A percentile compares a stretch with the other conserved stretches of the same genome.
Evolutionary conservation across 352 stramenopile genomes (phyloP).

Genomic region (Phytopythium vexans): DNA sequence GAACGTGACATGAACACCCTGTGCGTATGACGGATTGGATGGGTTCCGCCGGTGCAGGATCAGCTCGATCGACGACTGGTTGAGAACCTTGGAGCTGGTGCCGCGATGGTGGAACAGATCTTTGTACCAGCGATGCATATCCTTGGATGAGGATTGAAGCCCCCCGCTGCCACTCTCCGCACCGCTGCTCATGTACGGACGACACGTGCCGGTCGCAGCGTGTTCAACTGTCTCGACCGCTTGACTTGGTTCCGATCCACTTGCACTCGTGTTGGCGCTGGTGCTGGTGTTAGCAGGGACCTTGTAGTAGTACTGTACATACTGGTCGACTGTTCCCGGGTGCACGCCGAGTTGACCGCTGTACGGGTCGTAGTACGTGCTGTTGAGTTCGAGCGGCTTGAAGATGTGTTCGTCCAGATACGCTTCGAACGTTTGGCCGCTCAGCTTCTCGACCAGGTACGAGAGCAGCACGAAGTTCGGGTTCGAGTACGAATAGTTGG

Average conservation of each 20-base stretch:
- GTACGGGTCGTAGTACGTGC: constrained; percentile 55
- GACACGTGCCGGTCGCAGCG: constrained; percentile 48
- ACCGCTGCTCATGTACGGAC: constrained; percentile 30
- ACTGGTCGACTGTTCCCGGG: constrained; percentile 40
- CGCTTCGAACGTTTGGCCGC: constrained; percentile 22
- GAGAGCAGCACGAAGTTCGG: constrained; percentile 55
- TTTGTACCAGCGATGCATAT: constrained; percentile 62
- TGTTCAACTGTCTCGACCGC: constrained; percentile 17
- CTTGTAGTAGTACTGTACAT: constrained; percentile 46
- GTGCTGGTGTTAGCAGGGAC: constrained; percentile 6
- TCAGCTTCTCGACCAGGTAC: constrained; percentile 68
- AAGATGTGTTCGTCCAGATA: constrained; percentile 48
- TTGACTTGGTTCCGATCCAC: constrained; percentile 1
- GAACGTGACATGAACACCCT: constrained; percentile 43
- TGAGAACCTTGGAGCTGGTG: constrained; percentile 39
- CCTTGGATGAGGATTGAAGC: constrained; percentile 41
- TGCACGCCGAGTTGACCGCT: constrained; percentile 20
- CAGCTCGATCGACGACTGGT: constrained; percentile 29
- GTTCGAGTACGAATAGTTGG: constrained; percentile 47
- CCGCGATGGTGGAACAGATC: constrained; percentile 51
- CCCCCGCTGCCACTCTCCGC: constrained; percentile 31
- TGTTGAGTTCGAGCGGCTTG: constrained; percentile 22
- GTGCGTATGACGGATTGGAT: constrained; percentile 24
- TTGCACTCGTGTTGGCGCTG: constrained; percentile 5
- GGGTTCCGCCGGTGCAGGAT: constrained; percentile 46